These are phyloP conservation scores for peach (Prunus persica) DNA, from an alignment of 306 rosid genomes.

Conservation along the genomic window Prunus_persica_NCBIv2 NC_034011.1:8261001-8261500, in stretches of 20 bases:
- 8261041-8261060: neutral
- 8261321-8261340: neutral
- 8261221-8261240: neutral
- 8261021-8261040: neutral
- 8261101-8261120: neutral
- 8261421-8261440: neutral
- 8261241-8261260: neutral
- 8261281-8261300: no score
- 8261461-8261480: neutral
- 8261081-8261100: neutral
- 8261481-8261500: neutral
- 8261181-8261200: neutral
- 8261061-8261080: neutral
- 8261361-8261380: neutral
- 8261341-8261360: neutral
- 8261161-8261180: neutral
- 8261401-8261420: neutral
- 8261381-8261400: neutral
- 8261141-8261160: neutral
- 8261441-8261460: neutral
- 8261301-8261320: neutral
- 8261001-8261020: neutral
- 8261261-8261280: neutral
- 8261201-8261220: conserved; percentile 1
- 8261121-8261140: neutral